These are phyloP conservation scores for Suhomyces tanzawaensis DNA, from an alignment of 805 yeast genomes.

Conservation along the genomic window DNA sequence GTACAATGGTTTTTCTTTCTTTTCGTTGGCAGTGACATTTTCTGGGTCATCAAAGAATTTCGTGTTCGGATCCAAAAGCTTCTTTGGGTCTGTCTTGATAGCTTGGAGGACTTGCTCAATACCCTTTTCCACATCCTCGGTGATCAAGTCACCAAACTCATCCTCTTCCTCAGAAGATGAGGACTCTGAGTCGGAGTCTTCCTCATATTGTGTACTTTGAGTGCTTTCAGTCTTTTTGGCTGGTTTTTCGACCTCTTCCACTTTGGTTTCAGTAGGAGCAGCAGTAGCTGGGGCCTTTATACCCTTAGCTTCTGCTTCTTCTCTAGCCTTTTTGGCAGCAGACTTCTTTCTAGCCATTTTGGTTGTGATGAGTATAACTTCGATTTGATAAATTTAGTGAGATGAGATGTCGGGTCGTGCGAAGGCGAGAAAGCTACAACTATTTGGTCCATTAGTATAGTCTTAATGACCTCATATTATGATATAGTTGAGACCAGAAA, in stretches of 20 bases:
- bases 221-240: constrained; percentile 6
- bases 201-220: constrained; percentile 25
- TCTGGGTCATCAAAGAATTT: constrained; percentile 73
- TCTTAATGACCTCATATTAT: too few species aligned
- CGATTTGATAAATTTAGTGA: constrained; percentile 12
- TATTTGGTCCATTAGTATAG: too few species aligned
- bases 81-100: constrained; percentile 63
- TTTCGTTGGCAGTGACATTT: constrained; percentile 24
- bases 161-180: constrained; percentile 73
- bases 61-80: constrained; percentile 62
- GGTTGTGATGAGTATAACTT: constrained; percentile 2
- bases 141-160: constrained; percentile 82
- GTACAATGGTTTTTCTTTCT: constrained; percentile 64
- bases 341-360: constrained; percentile 85
- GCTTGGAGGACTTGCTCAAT: constrained; percentile 70
- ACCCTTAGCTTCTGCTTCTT: constrained; percentile 28
- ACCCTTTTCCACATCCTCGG: constrained; percentile 81
- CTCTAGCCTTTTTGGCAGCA: constrained; percentile 68
- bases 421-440: too few species aligned
- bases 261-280: constrained; percentile 17
- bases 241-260: constrained; percentile 11
- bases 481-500: too few species aligned
- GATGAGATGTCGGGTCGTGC: constrained; percentile 13
- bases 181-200: constrained; percentile 30
- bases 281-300: not conserved